Conservation (phyloP, 495 filamentous ascomycete genomes). For the Penicillium robsamsonii region DNA sequence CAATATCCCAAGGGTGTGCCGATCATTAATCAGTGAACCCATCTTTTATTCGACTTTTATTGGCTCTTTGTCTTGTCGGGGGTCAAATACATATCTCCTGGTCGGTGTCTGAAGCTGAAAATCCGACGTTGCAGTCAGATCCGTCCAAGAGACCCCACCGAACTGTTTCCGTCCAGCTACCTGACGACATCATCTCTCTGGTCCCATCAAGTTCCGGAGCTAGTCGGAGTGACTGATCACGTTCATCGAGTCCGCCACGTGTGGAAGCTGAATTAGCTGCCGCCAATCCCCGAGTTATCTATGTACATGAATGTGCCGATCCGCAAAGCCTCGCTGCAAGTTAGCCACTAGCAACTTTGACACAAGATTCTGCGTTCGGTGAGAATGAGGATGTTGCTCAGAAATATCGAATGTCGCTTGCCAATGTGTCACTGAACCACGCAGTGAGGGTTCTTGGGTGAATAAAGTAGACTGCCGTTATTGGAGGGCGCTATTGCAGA, state of each 20-base stretch:
- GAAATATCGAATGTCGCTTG: neutral
- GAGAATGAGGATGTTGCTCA: neutral
- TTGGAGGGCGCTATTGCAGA: neutral
- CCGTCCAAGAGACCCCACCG: neutral
- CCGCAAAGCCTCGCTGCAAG: neutral
- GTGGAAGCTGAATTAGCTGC: constrained; percentile 7
- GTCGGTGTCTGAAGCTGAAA: too few relatives aligned
- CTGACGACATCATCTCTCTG: constrained; percentile 3
- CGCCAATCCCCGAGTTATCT: neutral
- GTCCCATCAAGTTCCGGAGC: neutral
- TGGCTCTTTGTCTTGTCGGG: too few relatives aligned
- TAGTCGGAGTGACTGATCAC: neutral
- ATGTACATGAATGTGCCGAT: neutral
- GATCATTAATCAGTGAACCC: too few relatives aligned
- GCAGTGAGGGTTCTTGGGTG: neutral
- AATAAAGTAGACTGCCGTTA: neutral
- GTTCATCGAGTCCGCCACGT: constrained; percentile 4
- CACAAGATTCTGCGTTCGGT: neutral
- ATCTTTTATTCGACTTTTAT: too few relatives aligned
- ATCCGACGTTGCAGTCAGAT: too few relatives aligned
- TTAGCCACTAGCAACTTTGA: neutral
- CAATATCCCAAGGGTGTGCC: too few relatives aligned
- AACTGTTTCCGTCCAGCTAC: neutral
- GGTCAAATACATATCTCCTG: too few relatives aligned
- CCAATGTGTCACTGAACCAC: neutral